Evolutionary conservation across 768 basidiomycete species (phyloP), one percentile per base, ranked within the genome.

Genomic region (Agrocybe pediades): DNA sequence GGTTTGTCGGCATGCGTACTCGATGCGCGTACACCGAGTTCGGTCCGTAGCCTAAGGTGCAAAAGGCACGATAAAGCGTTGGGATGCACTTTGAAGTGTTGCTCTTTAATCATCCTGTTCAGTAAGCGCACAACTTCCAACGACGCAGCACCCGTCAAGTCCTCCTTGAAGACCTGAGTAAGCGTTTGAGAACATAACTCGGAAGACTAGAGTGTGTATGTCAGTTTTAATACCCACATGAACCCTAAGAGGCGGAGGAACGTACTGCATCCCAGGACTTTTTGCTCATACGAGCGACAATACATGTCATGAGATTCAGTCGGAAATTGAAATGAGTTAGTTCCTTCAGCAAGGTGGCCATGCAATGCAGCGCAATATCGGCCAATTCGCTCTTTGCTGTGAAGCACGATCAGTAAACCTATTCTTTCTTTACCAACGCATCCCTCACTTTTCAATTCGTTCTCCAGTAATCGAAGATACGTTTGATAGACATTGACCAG

Each of bases 241-340:
- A 41, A 57, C 49, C 33, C 50, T 51, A 44, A 47, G 41, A 44
- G 43, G n/a, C n/a, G 50, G 55, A 47, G 25, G 46, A 39, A 69
- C 85, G 65, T 62, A 95, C 96, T 70, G 85, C 78, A 71, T 95
- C 90, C 95, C 95, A 98, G 17, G 88, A 86, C 65, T 82, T 88
- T 66, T 83, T 85, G 67, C 94, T 95, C 43, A 98, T 70, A 13
- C 84, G 83, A 45, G 87, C 85, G 20, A 98, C 85, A 53, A 98
- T 76, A 46, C 88, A 87, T 55, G 85, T 86, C 84, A 97, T 92
- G 61, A 99, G 81, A 74, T 98, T 97, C 59, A 84, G 79, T 41
- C 91, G 85, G 70, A 98, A 98, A 74, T 98, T 99, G 84, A 99
- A 99, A 72, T 98, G 95, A 13, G 92, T 90, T 56, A 86, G 84